Base-by-base conservation (phyloP, 2,329 filamentous ascomycete genomes). In the Aspergillus sp. region DNA sequence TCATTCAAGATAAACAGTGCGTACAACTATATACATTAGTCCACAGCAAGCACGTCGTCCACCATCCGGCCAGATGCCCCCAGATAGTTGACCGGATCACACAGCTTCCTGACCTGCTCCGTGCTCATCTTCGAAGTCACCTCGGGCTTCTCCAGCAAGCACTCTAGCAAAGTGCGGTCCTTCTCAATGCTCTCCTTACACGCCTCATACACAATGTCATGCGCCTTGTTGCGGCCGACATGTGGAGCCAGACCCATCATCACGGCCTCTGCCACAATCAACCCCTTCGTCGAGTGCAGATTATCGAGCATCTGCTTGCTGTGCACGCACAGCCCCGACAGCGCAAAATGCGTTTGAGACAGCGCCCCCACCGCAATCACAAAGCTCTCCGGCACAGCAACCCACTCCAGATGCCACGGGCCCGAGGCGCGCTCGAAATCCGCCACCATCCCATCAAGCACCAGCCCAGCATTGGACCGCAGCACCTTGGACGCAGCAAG, bases 351-450 rank as follows among this genome's bases (percentile, higher is more conserved):
- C 1, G 79, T 78, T 64, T 84, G 81, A 46, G 78, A 70, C 13
- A 84, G 65, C 0, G 80, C 75, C 0, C 80, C 81, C 1, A 80
- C 77, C 2, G 75, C 77, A 25, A 81, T 68, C 5, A 82, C 76
- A 54, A 83, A 84, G 41, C 75, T 77, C 49, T 79, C 76, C 0
- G 81, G 81, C 0, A 84, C 64, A 9, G 81, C 80, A 3, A 78
- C 75, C 81, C 81, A 84, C 58, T 84, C 81, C 6, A 84, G 65
- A 65, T 84, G 81, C 81, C 81, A 84, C 0, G 81, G 81, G 0
- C 81, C 81, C 7, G 78, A 81, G 1, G 80, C 80, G 1, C 81
- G 76, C 61, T 84, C 81, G 47, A 83, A 83, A 55, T 83, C 81
- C 0, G 75, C 74, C 0, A 84, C 78, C 81, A 84, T 83, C 1